phyloP scores from a whole-genome alignment of 1,284 basidiomycete species.

The Apiotrichum siamense region DNA sequence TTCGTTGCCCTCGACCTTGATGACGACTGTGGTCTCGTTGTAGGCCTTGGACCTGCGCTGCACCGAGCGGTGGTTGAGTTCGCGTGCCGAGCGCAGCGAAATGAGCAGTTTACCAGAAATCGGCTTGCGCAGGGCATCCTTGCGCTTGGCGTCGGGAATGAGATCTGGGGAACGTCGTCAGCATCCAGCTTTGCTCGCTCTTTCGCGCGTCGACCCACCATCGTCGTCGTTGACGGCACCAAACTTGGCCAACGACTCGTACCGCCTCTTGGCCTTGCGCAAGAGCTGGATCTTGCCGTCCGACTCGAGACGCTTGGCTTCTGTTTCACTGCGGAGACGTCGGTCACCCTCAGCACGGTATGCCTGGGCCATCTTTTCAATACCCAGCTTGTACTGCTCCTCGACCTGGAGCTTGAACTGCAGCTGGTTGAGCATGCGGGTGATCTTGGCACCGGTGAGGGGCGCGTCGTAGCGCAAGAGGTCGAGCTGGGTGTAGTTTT shows the following conservation, averaged over 20 bases:
- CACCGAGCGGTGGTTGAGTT: constrained; percentile 88
- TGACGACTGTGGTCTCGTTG: constrained; percentile 79
- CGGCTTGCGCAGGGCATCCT: constrained; percentile 85
- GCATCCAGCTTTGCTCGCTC: background rate
- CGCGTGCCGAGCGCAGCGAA: constrained; percentile 79
- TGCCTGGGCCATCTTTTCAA: constrained; percentile 96
- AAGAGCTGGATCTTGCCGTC: constrained; percentile 94
- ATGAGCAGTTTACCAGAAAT: constrained; percentile 89
- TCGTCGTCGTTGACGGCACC: constrained; percentile 75
- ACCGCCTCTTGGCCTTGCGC: constrained; percentile 84
- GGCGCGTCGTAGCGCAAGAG: constrained; percentile 97
- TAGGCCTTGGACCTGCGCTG: constrained; percentile 67
- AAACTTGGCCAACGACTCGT: constrained; percentile 91
- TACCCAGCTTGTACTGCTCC: constrained; percentile 95
- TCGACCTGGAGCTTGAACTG: constrained; percentile 99
- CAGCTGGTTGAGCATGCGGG: constrained; percentile 95
- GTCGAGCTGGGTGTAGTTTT: constrained; percentile 55
- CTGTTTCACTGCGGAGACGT: constrained; percentile 82
- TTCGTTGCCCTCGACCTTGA: constrained; percentile 95
- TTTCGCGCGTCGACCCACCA: constrained; percentile 54
- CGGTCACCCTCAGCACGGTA: constrained; percentile 95
- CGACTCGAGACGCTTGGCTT: constrained; percentile 87
- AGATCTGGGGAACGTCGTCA: constrained; percentile 27
- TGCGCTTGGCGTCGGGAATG: constrained; percentile 72
- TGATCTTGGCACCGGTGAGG: constrained; percentile 92